Conservation (phyloP, 148 eudicot genomes). For the Vaccinium vitisidaea region DNA sequence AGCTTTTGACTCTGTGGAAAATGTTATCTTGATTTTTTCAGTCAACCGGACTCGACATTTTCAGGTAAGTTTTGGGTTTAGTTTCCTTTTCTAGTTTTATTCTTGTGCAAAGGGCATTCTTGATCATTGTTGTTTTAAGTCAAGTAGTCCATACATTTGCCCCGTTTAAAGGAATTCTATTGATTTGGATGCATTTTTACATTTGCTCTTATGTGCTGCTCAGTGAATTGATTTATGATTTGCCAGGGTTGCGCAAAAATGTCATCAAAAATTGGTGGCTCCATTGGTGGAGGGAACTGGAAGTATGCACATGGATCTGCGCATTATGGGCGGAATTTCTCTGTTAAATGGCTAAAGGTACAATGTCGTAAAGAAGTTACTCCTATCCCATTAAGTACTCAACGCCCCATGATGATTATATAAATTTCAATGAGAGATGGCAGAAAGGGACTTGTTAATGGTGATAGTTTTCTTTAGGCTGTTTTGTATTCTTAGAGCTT, state of each 20-base stretch:
- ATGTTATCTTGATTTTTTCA: conserved; percentile 91
- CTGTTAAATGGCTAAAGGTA: conserved; percentile 97
- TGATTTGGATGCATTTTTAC: not conserved
- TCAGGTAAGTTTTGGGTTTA: conserved; percentile 56
- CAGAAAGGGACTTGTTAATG: not conserved
- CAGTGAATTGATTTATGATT: conserved; percentile 22
- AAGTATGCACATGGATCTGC: conserved; percentile 97
- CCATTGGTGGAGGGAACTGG: conserved; percentile 95
- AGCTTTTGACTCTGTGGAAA: conserved; percentile 95
- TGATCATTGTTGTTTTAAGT: not conserved
- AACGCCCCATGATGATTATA: not conserved
- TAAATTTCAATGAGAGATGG: not conserved
- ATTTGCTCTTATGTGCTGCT: not conserved
- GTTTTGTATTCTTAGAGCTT: not conserved
- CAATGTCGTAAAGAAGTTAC: not conserved
- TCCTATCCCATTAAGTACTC: not conserved
- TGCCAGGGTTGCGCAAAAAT: conserved; percentile 93
- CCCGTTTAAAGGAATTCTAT: not conserved
- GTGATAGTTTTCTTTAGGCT: not conserved
- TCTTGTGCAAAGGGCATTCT: conserved; percentile 2
- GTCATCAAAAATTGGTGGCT: conserved; percentile 90
- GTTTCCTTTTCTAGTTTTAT: not conserved
- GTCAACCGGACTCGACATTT: conserved; percentile 95
- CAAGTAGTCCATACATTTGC: not conserved
- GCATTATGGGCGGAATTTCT: conserved; percentile 95